Evolutionary conservation across 164 flowering plant genomes (phyloP).

Genomic region (Aristolochia contorta): DNA sequence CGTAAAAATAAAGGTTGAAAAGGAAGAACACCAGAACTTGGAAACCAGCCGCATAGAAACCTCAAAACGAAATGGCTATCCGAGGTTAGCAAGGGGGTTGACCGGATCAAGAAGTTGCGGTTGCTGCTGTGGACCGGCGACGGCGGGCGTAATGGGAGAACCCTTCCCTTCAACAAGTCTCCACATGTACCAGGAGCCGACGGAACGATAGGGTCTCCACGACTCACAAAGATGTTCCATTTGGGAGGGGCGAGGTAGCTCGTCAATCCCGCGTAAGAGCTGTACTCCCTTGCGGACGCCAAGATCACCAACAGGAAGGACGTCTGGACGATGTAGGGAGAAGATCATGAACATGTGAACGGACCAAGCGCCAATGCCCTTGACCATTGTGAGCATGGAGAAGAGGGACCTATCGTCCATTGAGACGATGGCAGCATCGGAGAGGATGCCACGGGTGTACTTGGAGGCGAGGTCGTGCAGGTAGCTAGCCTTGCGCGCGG

Average conservation of each 20-base stretch:
- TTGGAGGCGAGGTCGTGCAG: slow-evolving; percentile 84
- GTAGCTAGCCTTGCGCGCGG: slow-evolving; percentile 83
- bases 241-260: slow-evolving; percentile 87
- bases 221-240: slow-evolving; percentile 91
- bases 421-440: slow-evolving; percentile 57
- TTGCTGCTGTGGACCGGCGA: slow-evolving; percentile 22
- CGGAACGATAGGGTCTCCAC: slow-evolving; percentile 92
- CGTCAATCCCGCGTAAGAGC: slow-evolving; percentile 50
- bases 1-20: background rate
- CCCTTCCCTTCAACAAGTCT: slow-evolving; percentile 63
- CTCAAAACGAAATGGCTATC: slow-evolving; percentile 21
- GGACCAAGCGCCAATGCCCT: slow-evolving; percentile 96
- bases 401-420: slow-evolving; percentile 89
- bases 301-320: slow-evolving; percentile 76
- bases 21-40: slow-evolving; percentile 3
- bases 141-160: slow-evolving; percentile 30
- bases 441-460: slow-evolving; percentile 66
- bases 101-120: slow-evolving; percentile 50
- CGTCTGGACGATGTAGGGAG: slow-evolving; percentile 90
- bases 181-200: slow-evolving; percentile 95
- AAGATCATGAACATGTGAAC: slow-evolving; percentile 99
- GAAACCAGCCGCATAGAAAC: background rate
- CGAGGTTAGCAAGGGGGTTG: slow-evolving; percentile 51
- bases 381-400: slow-evolving; percentile 95
- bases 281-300: slow-evolving; percentile 86